phyloP scores from a whole-genome alignment of 1,284 basidiomycete genomes.

The Ganoderma multipileum region DNA sequence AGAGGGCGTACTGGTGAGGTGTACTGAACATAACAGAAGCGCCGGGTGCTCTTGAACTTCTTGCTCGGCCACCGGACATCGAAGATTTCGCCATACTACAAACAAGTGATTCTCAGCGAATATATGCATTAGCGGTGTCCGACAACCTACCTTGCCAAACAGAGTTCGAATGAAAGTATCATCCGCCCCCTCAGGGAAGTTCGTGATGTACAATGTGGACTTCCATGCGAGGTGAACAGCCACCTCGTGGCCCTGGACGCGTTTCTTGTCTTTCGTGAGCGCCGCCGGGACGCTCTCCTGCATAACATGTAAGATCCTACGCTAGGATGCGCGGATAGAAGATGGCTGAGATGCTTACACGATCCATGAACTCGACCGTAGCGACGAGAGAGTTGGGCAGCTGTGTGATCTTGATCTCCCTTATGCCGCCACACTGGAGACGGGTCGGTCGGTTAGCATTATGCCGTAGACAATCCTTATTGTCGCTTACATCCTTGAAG shows the following conservation, averaged over 20 bases:
- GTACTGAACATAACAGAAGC: constrained; percentile 97
- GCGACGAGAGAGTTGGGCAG: constrained; percentile 68
- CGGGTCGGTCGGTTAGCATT: background rate
- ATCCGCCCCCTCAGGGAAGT: constrained; percentile 90
- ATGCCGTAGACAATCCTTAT: background rate
- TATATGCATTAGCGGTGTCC: background rate
- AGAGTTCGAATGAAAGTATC: constrained; percentile 79
- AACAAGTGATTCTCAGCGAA: background rate
- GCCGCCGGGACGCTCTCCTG: constrained; percentile 86
- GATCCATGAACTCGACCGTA: constrained; percentile 80
- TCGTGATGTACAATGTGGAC: constrained; percentile 96
- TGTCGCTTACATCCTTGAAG: constrained; percentile 82
- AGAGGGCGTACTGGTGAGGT: constrained; percentile 71
- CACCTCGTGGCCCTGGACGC: constrained; percentile 75
- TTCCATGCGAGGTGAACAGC: constrained; percentile 91
- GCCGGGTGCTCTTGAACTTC: constrained; percentile 88
- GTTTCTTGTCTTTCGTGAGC: constrained; percentile 93
- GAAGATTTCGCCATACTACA: constrained; percentile 87
- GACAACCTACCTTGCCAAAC: constrained; percentile 72
- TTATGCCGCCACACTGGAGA: constrained; percentile 79
- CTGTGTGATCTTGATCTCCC: constrained; percentile 79
- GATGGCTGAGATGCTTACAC: constrained; percentile 50
- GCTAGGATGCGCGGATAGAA: background rate
- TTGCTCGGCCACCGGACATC: constrained; percentile 99
- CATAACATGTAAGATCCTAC: background rate